phyloP scores from a whole-genome alignment of 331 rosid species.

The Stylosanthes scabra region DNA sequence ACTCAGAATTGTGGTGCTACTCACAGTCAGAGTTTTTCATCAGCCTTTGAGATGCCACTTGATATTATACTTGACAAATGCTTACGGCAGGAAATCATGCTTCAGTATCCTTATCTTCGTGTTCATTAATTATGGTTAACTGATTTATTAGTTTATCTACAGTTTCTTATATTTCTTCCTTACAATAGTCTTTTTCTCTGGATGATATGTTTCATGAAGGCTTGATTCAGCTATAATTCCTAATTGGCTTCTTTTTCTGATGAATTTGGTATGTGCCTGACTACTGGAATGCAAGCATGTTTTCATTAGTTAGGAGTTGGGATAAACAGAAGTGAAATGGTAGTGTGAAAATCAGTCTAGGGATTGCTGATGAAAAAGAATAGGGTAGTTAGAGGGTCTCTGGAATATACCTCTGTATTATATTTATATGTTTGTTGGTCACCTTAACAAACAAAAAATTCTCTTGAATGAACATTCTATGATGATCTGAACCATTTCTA shows the following conservation, averaged over 20 bases:
- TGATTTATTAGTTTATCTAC: conserved; percentile 21
- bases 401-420: too few relatives aligned
- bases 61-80: conserved; percentile 91
- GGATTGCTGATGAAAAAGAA: too few relatives aligned
- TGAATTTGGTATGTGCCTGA: conserved; percentile 23
- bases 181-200: conserved; percentile 31
- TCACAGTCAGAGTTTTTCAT: conserved; percentile 43
- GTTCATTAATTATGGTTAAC: conserved; percentile 19
- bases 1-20: conserved; percentile 43
- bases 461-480: too few relatives aligned
- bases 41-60: conserved; percentile 78
- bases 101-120: conserved; percentile 83
- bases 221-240: conserved; percentile 2
- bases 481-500: too few relatives aligned
- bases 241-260: background rate
- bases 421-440: too few relatives aligned
- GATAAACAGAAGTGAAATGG: too few relatives aligned
- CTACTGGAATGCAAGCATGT: conserved; percentile 23
- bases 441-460: too few relatives aligned
- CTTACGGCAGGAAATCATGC: conserved; percentile 84
- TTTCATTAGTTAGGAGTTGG: too few relatives aligned
- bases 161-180: conserved; percentile 22
- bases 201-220: conserved; percentile 5
- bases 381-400: too few relatives aligned
- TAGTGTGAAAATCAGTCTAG: too few relatives aligned